Evolutionary conservation across 2,329 filamentous ascomycete genomes (phyloP).

Genomic region (Aschersonia sp.): DNA sequence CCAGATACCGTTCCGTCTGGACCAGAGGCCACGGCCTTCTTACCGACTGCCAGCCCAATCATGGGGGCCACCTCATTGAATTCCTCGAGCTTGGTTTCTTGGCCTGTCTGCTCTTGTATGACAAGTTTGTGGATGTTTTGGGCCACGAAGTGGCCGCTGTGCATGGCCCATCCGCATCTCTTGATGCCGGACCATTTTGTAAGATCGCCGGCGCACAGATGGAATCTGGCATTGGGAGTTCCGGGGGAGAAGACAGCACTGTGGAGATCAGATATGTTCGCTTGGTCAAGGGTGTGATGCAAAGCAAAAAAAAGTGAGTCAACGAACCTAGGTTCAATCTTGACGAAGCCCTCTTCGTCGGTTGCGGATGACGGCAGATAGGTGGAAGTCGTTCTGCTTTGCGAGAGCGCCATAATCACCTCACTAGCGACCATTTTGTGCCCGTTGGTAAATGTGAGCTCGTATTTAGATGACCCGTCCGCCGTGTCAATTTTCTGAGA

Average conservation of each 20-base stretch:
- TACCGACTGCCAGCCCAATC: slow-evolving; percentile 59
- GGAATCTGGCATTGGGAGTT: slow-evolving; percentile 40
- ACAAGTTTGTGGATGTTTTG: slow-evolving; percentile 54
- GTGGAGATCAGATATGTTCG: neutral
- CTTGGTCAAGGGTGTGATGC: neutral
- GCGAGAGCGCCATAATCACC: slow-evolving; percentile 56
- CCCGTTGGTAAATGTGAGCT: slow-evolving; percentile 46
- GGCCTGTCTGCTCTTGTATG: slow-evolving; percentile 22
- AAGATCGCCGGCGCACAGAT: slow-evolving; percentile 59
- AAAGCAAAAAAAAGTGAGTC: neutral
- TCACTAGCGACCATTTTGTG: slow-evolving; percentile 43
- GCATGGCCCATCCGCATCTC: slow-evolving; percentile 62
- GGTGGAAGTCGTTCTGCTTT: slow-evolving; percentile 42
- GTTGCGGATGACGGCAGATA: slow-evolving; percentile 46
- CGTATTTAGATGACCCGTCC: slow-evolving; percentile 24
- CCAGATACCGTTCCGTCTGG: slow-evolving; percentile 43
- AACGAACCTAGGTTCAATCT: slow-evolving; percentile 39
- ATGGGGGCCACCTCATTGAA: slow-evolving; percentile 43
- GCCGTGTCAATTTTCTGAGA: slow-evolving; percentile 28
- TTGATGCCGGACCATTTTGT: slow-evolving; percentile 65
- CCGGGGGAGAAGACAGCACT: slow-evolving; percentile 26
- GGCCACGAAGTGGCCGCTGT: slow-evolving; percentile 52
- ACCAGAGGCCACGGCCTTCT: slow-evolving; percentile 50
- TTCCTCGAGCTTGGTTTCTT: slow-evolving; percentile 29
- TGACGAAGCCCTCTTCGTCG: slow-evolving; percentile 51